Evolutionary conservation across 2,329 filamentous ascomycete genomes (phyloP).

Genomic region (Xylariales sp.): DNA sequence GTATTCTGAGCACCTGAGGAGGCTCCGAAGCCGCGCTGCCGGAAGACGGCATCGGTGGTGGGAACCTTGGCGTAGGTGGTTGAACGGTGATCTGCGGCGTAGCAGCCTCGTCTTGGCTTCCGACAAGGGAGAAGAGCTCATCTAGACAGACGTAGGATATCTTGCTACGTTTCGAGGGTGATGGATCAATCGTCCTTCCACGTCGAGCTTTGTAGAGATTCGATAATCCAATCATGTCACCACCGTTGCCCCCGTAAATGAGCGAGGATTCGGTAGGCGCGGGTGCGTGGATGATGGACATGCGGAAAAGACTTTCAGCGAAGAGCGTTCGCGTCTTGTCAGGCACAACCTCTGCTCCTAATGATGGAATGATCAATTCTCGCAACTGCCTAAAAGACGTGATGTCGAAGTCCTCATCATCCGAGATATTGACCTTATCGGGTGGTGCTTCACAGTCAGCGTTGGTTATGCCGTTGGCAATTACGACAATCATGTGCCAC

Average conservation of each 20-base stretch:
- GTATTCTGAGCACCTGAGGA: slow-evolving; percentile 57
- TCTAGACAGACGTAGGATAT: slow-evolving; percentile 86
- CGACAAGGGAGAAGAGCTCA: slow-evolving; percentile 78
- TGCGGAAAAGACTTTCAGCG: slow-evolving; percentile 80
- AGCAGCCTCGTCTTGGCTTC: slow-evolving; percentile 57
- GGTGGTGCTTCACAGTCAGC: slow-evolving; percentile 67
- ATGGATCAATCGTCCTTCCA: slow-evolving; percentile 77
- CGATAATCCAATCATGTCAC: slow-evolving; percentile 63
- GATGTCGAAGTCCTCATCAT: slow-evolving; percentile 87
- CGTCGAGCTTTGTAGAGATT: slow-evolving; percentile 72
- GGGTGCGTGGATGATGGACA: slow-evolving; percentile 81
- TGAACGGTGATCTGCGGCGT: slow-evolving; percentile 55
- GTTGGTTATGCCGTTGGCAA: slow-evolving; percentile 75
- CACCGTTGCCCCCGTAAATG: slow-evolving; percentile 62
- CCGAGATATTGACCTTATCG: slow-evolving; percentile 61
- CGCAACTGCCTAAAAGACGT: slow-evolving; percentile 75
- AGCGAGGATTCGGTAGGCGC: slow-evolving; percentile 64
- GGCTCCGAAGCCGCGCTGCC: slow-evolving; percentile 42
- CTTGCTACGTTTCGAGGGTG: slow-evolving; percentile 71
- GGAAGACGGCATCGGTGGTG: slow-evolving; percentile 47
- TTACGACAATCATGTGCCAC: slow-evolving; percentile 76
- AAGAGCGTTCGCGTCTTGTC: slow-evolving; percentile 77
- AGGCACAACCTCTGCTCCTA: slow-evolving; percentile 74
- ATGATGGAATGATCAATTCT: slow-evolving; percentile 76
- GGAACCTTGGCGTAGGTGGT: slow-evolving; percentile 58